phyloP scores from a whole-genome alignment of 345 rosid species.

The Moringa oleifera region DNA sequence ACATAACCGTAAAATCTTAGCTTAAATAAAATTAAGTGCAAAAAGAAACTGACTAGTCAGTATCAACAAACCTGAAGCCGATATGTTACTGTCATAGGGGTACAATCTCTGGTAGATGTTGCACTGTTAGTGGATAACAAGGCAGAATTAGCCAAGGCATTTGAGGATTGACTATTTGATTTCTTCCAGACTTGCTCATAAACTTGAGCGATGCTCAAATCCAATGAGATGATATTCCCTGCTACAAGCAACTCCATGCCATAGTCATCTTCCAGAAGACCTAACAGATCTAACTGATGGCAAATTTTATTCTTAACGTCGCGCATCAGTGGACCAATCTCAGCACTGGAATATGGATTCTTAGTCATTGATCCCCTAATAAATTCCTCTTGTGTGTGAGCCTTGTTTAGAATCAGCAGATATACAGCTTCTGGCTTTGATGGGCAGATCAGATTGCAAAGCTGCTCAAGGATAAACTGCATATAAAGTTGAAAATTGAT shows the following conservation, averaged over 20 bases:
- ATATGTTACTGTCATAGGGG: conserved; percentile 96
- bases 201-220: conserved; percentile 94
- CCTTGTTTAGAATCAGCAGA: conserved; percentile 83
- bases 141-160: conserved; percentile 46
- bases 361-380: conserved; percentile 99
- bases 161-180: conserved; percentile 71
- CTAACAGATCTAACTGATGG: conserved; percentile 82
- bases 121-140: conserved; percentile 56
- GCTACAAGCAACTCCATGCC: conserved; percentile 97
- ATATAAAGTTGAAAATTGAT: conserved; percentile 23
- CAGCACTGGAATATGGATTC: conserved; percentile 95
- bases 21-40: background rate
- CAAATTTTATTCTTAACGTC: conserved; percentile 98
- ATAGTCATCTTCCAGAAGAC: conserved; percentile 91
- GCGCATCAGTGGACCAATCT: conserved; percentile 98
- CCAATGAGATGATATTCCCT: conserved; percentile 95
- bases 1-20: background rate
- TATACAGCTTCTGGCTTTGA: conserved; percentile 92
- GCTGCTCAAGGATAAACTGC: conserved; percentile 98
- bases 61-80: conserved; percentile 82
- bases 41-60: background rate
- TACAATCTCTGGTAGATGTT: conserved; percentile 63
- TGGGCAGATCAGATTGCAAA: conserved; percentile 97
- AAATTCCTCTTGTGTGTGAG: conserved; percentile 96
- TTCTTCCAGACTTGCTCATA: conserved; percentile 99